phyloP scores from a whole-genome alignment of 2,329 filamentous ascomycete genomes.

The Penicillium sp. region DNA sequence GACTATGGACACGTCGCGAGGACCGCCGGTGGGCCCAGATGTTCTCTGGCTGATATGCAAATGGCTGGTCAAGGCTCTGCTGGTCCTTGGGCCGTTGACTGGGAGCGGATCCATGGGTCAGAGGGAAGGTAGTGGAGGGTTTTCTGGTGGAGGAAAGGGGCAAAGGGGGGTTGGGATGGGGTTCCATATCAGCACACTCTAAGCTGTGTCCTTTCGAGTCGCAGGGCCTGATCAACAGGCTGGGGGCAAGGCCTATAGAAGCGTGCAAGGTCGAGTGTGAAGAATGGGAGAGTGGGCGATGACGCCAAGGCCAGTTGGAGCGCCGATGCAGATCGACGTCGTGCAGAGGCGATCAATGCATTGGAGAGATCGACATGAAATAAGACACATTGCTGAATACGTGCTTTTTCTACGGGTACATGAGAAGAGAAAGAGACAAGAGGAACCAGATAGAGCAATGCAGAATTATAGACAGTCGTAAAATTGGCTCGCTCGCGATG shows the following conservation, averaged over 20 bases:
- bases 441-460: too few species aligned
- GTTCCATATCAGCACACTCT: constrained; percentile 17
- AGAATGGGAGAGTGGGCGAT: constrained; percentile 5
- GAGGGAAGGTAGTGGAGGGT: constrained; percentile 20
- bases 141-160: constrained; percentile 18
- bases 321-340: background rate
- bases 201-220: background rate
- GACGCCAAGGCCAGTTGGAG: constrained; percentile 5
- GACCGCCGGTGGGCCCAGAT: constrained; percentile 14
- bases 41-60: constrained; percentile 14
- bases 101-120: constrained; percentile 26
- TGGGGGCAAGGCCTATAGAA: background rate
- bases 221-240: too few species aligned
- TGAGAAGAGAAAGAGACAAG: too few species aligned
- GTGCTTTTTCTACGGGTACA: too few species aligned
- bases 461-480: constrained; percentile 8
- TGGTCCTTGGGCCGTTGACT: constrained; percentile 20
- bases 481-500: constrained; percentile 11
- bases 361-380: too few species aligned
- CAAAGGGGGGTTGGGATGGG: constrained; percentile 11
- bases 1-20: constrained; percentile 5
- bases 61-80: constrained; percentile 14
- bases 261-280: background rate
- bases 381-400: too few species aligned
- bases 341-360: too few species aligned